A percentile compares a stretch with the other conserved stretches of the same genome.
Evolutionary conservation across 805 yeast species (phyloP).

Genomic region (Zygoascus flipseniorum): DNA sequence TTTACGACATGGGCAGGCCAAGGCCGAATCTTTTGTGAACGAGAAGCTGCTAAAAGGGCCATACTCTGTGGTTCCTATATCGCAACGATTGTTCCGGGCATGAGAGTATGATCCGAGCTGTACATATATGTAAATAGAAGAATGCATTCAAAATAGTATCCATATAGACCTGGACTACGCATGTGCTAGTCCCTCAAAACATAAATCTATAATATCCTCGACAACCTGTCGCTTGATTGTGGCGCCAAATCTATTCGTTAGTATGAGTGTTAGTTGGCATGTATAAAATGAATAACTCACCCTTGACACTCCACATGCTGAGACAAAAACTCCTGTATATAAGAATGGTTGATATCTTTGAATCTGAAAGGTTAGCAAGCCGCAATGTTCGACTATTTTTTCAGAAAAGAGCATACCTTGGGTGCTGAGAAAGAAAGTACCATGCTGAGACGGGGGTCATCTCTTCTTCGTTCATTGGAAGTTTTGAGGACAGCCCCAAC

Average conservation of each 20-base stretch:
- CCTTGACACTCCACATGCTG: slow-evolving; percentile 4
- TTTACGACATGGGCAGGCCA: slow-evolving; percentile 48
- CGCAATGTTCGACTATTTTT: background rate
- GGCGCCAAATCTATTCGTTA: slow-evolving; percentile 1
- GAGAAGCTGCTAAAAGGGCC: slow-evolving; percentile 36
- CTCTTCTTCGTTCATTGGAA: slow-evolving; percentile 4
- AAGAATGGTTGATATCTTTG: background rate
- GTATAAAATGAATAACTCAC: background rate
- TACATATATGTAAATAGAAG: background rate
- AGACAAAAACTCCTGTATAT: background rate
- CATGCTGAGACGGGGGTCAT: slow-evolving; percentile 8
- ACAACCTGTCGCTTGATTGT: background rate
- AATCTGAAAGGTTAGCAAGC: background rate
- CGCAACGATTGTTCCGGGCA: slow-evolving; percentile 4
- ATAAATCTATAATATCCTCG: background rate
- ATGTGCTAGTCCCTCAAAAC: background rate
- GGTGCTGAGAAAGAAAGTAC: slow-evolving; percentile 3
- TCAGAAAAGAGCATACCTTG: background rate
- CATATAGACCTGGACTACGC: background rate
- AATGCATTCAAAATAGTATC: background rate
- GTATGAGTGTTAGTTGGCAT: background rate
- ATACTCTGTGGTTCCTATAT: slow-evolving; percentile 20
- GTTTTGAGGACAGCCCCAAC: background rate
- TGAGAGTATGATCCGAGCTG: background rate
- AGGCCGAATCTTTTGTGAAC: slow-evolving; percentile 46